Evolutionary conservation across 257 asterid genomes (phyloP).

Genomic region (Solanum microdontum): DNA sequence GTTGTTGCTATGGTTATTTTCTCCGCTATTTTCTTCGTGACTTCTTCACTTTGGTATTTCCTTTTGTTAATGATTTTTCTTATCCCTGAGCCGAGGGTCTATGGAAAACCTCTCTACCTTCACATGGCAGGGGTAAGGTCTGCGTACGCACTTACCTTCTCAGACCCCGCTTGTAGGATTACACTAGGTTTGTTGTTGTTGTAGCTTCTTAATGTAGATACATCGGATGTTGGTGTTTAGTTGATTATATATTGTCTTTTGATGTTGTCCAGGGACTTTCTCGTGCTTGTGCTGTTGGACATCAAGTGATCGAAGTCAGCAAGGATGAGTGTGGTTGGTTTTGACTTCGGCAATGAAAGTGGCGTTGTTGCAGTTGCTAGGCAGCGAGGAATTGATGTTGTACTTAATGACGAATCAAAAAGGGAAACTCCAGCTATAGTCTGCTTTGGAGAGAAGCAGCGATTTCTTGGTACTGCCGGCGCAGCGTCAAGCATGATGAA

Average conservation of each 20-base stretch:
- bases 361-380: slow-evolving; percentile 93
- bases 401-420: slow-evolving; percentile 87
- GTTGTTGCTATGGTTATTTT: background rate
- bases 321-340: slow-evolving; percentile 96
- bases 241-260: background rate
- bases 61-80: background rate
- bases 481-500: slow-evolving; percentile 96
- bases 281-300: background rate
- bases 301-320: background rate
- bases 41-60: background rate
- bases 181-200: background rate
- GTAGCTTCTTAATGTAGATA: background rate
- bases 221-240: background rate
- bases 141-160: background rate
- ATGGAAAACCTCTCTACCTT: background rate
- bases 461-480: slow-evolving; percentile 96
- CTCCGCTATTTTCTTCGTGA: background rate
- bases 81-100: background rate
- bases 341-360: slow-evolving; percentile 92
- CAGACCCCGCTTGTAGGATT: background rate
- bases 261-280: slow-evolving; percentile 20
- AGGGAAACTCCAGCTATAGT: slow-evolving; percentile 88
- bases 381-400: slow-evolving; percentile 95
- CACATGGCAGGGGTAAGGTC: background rate
- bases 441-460: slow-evolving; percentile 89